These are phyloP conservation scores for Syncephalastrum contaminatum DNA, from an alignment of 371 early-diverging fungal genomes.

Conservation along the genomic window DNA sequence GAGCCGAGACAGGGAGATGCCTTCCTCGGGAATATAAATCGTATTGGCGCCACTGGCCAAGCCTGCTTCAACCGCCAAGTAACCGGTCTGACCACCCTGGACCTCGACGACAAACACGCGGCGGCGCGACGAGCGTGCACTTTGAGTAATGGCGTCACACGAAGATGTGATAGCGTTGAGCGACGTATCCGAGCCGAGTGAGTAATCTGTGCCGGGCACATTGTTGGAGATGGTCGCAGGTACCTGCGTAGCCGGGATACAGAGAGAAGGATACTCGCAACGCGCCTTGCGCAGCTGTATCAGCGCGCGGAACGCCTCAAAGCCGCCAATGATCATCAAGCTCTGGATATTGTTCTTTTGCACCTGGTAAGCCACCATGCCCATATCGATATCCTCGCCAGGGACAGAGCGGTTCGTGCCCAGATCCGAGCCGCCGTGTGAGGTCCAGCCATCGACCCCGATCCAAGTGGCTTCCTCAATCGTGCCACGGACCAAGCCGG, in stretches of 20 bases:
- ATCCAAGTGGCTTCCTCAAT: conserved; percentile 78
- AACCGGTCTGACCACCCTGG: conserved; percentile 97
- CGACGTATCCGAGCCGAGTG: conserved; percentile 96
- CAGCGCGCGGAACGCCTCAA: conserved; percentile 85
- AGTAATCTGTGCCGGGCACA: conserved; percentile 97
- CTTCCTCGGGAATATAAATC: conserved; percentile 96
- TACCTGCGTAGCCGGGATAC: conserved; percentile 91
- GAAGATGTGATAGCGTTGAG: conserved; percentile 94
- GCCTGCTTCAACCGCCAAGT: conserved; percentile 91
- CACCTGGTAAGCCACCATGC: conserved; percentile 81
- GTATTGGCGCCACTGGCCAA: conserved; percentile 92
- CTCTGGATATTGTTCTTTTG: conserved; percentile 88
- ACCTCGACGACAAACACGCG: conserved; percentile 99
- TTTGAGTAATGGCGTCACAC: conserved; percentile 93
- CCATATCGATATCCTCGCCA: conserved; percentile 72
- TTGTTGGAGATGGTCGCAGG: conserved; percentile 99
- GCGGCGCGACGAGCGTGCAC: conserved; percentile 86
- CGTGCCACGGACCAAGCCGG: conserved; percentile 86
- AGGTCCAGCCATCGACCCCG: conserved; percentile 90
- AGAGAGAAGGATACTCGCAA: conserved; percentile 77
- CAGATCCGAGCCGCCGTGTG: conserved; percentile 91
- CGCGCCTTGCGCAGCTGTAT: conserved; percentile 72
- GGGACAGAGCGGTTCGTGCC: conserved; percentile 94
- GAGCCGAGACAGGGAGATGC: conserved; percentile 76
- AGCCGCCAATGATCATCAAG: conserved; percentile 94